Base-by-base conservation (phyloP, 257 asterid species). In the Plantago major region DNA sequence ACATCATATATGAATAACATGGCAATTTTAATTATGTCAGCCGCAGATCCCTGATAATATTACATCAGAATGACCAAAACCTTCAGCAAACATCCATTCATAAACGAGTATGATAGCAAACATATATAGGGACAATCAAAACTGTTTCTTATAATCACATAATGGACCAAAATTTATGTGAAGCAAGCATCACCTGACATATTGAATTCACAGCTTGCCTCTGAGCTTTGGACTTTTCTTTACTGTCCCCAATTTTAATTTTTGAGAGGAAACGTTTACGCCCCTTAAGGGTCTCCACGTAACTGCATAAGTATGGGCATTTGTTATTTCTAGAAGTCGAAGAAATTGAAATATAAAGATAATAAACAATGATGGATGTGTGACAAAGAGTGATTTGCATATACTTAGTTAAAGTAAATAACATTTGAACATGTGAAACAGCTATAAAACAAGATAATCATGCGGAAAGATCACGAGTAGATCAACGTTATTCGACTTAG, bases 141-240 rank as follows among this genome's bases (percentile, higher is more conserved):
- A 14, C 47, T 62, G 15, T 55, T 30, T 9, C 9, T 11, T 56
- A 46, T 47, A 37, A 17, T 37, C 51, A 67, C 18, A 55, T 30
- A 13, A 43, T 38, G 26, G 54, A 40, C 2, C 33, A 68, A 46
- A 28, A 52, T 44, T 16, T 46, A 15, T 57, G 60, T 33, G 57
- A 58, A 67, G 62, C 65, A 74, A 64, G 28, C 60, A 17, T 56
- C 63, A 92, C 99, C 96, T 89, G 99, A 64, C 99, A 92, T 55
- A 92, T 89, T 58, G 99, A 89, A 80, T 92, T 92, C 79, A 92
- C 95, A 69, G 99, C 96, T 76, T 92, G 99, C 68, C 99, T 87
- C 79, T 88, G 89, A 69, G 99, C 99, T 81, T 84, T 89, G 63
- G 89, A 86, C 73, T 84, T 84, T 76, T 89, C 99, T 69, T 84